Conservation (phyloP, 805 yeast genomes). For the Candida boleticola region DNA sequence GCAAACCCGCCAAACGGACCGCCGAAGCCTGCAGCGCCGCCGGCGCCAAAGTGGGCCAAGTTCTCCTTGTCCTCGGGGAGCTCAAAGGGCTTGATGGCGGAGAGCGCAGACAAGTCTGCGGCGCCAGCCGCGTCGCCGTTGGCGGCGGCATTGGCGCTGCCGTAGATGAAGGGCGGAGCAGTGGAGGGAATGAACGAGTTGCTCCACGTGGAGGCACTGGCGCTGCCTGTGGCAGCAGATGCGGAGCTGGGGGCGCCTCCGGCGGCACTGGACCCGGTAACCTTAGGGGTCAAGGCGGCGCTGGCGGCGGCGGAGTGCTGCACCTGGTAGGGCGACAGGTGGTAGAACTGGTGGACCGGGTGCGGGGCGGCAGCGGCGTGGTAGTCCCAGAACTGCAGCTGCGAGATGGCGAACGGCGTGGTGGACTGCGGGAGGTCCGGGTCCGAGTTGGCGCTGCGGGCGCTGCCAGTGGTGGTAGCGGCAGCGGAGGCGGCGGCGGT, state of each 20-base stretch:
- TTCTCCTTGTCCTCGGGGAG: constrained; percentile 19
- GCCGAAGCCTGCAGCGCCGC: constrained; percentile 6
- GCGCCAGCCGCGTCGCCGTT: constrained; percentile 1
- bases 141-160: neutral
- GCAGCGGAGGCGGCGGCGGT: neutral
- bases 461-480: neutral
- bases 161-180: constrained; percentile 28
- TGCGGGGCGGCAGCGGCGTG: neutral
- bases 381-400: constrained; percentile 9
- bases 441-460: constrained; percentile 1
- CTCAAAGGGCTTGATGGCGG: constrained; percentile 23
- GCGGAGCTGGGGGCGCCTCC: constrained; percentile 2
- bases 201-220: constrained; percentile 33
- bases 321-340: constrained; percentile 10
- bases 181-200: constrained; percentile 30
- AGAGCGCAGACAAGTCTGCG: constrained; percentile 10
- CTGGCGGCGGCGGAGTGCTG: constrained; percentile 21
- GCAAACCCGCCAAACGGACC: constrained; percentile 3
- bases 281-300: constrained; percentile 23
- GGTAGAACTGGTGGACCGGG: constrained; percentile 5
- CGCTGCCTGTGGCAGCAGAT: constrained; percentile 25
- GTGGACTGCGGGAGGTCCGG: constrained; percentile 3
- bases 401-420: constrained; percentile 2
- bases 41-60: constrained; percentile 1
- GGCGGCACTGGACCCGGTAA: constrained; percentile 7